Evolutionary conservation across 331 rosid genomes (phyloP), one percentile per base, ranked within the genome.

Genomic region (Ulmus americana): DNA sequence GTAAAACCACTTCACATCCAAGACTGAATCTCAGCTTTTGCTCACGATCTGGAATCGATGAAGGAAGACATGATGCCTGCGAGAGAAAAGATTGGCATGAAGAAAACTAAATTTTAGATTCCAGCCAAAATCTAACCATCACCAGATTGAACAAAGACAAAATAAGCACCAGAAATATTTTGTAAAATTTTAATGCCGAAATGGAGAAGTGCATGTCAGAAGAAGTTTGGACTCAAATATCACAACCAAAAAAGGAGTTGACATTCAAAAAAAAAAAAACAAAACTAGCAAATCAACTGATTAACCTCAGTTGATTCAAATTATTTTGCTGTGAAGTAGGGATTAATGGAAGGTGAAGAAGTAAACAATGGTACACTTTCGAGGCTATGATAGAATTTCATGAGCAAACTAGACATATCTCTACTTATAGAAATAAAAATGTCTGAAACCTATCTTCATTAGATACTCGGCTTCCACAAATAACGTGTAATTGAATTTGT

Each of bases 61-160:
- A 71, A 63, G 96, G 86, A 55, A 88, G 70, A 82, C 88, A 85
- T 53, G 95, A 85, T 54, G 83, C 75, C 96, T 92, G 62, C 84
- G 85, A 61, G 55, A 61, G 63, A 15, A 63, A 76, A 52, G 64
- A 77, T 49, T 13, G 50, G 38, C 42, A 55, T 65, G 68, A 52
- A 48, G 55, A 58, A 14, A 51, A 41, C 56, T n/a, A 55, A 50
- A 16, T 35, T 43, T 14, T 13, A 64, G 47, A 47, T 18, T 61
- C n/a, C 46, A 60, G 18, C 13, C 43, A 45, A 20, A 8, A 15
- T 64, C 40, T 53, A 41, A 39, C 39, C 15, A 28, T 15, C 22
- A 43, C 14, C 53, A n/a, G 55, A 12, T 14, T 57, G 57, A 62
- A 22, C 9, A 15, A 13, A 28, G 35, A 28, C 4, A 28, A 54